phyloP scores from a whole-genome alignment of 2,329 filamentous ascomycete species.

The Aspergillus latus region DNA sequence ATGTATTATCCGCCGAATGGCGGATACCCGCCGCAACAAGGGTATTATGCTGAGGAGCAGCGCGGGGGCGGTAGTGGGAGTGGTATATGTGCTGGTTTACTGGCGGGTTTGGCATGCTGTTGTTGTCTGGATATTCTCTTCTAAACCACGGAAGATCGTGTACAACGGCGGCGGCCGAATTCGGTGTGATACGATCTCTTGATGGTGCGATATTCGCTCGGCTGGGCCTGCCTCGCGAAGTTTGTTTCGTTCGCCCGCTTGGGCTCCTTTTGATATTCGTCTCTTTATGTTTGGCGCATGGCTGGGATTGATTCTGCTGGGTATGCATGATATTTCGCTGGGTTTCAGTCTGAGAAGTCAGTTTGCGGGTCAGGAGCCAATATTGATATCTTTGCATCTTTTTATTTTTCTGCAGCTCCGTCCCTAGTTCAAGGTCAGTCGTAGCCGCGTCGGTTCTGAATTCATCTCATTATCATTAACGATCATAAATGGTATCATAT shows the following conservation, averaged over 20 bases:
- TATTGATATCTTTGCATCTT: not conserved
- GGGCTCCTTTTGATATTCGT: not conserved
- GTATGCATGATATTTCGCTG: not conserved
- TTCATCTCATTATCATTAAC: constrained; percentile 4
- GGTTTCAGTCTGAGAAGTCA: not conserved
- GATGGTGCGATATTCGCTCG: constrained; percentile 10
- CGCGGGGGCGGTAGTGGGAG: constrained; percentile 32
- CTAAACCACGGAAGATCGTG: constrained; percentile 19
- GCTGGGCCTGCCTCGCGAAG: not conserved
- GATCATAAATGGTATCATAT: constrained; percentile 5
- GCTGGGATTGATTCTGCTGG: constrained; percentile 3
- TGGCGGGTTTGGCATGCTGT: constrained; percentile 50
- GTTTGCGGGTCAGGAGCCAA: not conserved
- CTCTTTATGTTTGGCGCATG: constrained; percentile 1
- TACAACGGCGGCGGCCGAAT: too few relatives aligned
- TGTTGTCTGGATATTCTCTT: constrained; percentile 52
- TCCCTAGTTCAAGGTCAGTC: not conserved
- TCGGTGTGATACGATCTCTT: constrained; percentile 8
- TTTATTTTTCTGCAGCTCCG: too few relatives aligned
- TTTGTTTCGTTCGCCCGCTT: not conserved
- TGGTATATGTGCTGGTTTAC: constrained; percentile 49
- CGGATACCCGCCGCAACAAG: constrained; percentile 33
- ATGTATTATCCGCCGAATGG: constrained; percentile 37
- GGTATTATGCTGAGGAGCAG: constrained; percentile 39
- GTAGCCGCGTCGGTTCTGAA: not conserved